Conservation (phyloP, 768 basidiomycete genomes). For the Xerocomus brunneocitrinus region DNA sequence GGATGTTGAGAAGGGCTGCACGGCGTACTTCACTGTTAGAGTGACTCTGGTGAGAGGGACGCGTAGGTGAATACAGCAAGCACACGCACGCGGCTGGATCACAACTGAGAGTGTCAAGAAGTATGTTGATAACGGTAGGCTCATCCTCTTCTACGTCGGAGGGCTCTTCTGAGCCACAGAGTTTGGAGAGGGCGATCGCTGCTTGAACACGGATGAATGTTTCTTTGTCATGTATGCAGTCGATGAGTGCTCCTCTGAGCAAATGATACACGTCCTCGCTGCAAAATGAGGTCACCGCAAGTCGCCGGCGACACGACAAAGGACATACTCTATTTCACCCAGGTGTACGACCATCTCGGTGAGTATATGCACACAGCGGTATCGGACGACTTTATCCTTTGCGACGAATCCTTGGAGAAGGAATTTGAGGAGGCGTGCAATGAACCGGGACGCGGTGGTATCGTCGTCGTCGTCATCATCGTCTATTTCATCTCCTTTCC, state of each 20-base stretch:
- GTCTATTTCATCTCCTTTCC: slow-evolving; percentile 34
- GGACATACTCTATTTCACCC: slow-evolving; percentile 77
- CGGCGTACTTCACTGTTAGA: slow-evolving; percentile 77
- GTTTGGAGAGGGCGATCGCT: slow-evolving; percentile 70
- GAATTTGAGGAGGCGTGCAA: slow-evolving; percentile 61
- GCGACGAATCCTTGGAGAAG: slow-evolving; percentile 74
- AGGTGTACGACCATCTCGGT: slow-evolving; percentile 76
- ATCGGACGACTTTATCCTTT: slow-evolving; percentile 86
- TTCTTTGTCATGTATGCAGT: slow-evolving; percentile 79
- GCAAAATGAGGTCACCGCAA: not conserved
- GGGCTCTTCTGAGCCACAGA: slow-evolving; percentile 66
- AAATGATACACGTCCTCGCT: slow-evolving; percentile 73
- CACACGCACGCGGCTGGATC: slow-evolving; percentile 72
- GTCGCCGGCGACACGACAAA: not conserved
- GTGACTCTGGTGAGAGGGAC: not conserved
- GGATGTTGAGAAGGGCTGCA: slow-evolving; percentile 68
- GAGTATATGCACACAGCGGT: slow-evolving; percentile 70
- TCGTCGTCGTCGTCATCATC: slow-evolving; percentile 61
- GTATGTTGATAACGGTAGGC: slow-evolving; percentile 48
- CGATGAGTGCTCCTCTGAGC: slow-evolving; percentile 62
- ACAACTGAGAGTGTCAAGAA: slow-evolving; percentile 60
- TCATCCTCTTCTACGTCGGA: slow-evolving; percentile 48
- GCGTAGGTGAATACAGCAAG: not conserved
- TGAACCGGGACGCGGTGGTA: slow-evolving; percentile 64
- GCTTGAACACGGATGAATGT: slow-evolving; percentile 71